Evolutionary conservation across 345 rosid genomes (phyloP), one percentile per base, ranked within the genome.

Genomic region (Camelina laxa): DNA sequence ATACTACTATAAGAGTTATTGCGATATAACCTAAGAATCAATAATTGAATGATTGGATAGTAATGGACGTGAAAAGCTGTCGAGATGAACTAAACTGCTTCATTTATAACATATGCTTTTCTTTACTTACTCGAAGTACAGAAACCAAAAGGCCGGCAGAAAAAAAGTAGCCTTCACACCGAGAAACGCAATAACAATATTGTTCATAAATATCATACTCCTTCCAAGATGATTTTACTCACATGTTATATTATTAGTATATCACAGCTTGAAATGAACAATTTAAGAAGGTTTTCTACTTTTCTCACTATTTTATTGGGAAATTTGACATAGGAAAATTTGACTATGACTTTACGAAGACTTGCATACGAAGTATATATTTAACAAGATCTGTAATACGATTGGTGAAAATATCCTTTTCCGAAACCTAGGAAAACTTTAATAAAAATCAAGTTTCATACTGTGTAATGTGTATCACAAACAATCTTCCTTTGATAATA

Each of bases 61-160:
- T 75, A 75, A 75, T 67, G 73, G 73, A 75, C 17, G 60, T 38
- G 45, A 59, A 75, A 75, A 75, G 73, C 73, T 75, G 79, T 67
- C 67, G 33, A 49, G 59, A 2, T 65, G 39, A 74, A 56, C 24
- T 65, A 30, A 74, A 56, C 24, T 55, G 49, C 65, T 45, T 31
- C 48, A 73, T 55, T 44, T 73, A 63, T 41, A 54, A 21, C 10
- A 27, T 55, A 73, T 73, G 71, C 58, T 65, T 64, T 56, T 47
- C n/a, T 47, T n/a, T 62, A 41, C 49, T 56, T 74, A 6, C 70
- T 73, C 56, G n/a, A 64, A 31, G 21, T 55, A 12, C 35, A 33
- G 10, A 64, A 19, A 42, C 24, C 22, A 55, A 64, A 73, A 55
- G 48, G 57, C 56, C 24, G 57, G 38, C 64, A 47, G 38, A 44